Evolutionary conservation across 2,329 filamentous ascomycete species (phyloP), one percentile per base, ranked within the genome.

Genomic region (Fusarium sp.): DNA sequence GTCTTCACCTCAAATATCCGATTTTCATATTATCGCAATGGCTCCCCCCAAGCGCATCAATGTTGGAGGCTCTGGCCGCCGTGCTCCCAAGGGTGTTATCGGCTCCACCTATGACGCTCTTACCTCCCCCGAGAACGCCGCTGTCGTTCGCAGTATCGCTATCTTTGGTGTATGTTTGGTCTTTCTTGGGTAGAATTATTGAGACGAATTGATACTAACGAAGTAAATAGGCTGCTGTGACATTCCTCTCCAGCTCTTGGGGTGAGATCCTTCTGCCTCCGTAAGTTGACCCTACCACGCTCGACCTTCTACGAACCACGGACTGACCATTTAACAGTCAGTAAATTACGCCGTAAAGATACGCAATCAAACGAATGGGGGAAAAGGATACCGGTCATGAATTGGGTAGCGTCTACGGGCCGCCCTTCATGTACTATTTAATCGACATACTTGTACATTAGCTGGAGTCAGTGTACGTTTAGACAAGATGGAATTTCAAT

Each of bases 211-310:
- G 14, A 45, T 49, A 23, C 63, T 73, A 35, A 71, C 15, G 1
- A 13, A n/a, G 4, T 6, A 25, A 60, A 59, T 17, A 91, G 88
- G 86, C 82, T 70, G 88, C 88, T 43, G 85, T 92, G 54, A 85
- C 88, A 37, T 88, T 92, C 78, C 83, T 92, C 70, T 84, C 88
- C 59, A 91, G 88, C 81, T 86, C 87, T 55, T 89, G 88, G 83
- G 86, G 87, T 78, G 90, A 92, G 76, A 81, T 87, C 73, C 84
- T 92, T 60, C 83, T 92, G 68, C 89, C 90, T 78, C 87, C 88
- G 86, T 88, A 80, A 79, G 84, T 76, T 9, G 23, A 27, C 43
- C 39, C 10, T 19, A 33, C 23, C 35, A 27, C 7, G 10, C 23
- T 22, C 39, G 23, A 37, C 17, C 3, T 15, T n/a, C 10, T 33